A percentile compares a stretch with the other conserved stretches of the same genome.
These are phyloP conservation scores for Cylindrodendrum hubeiense DNA, from an alignment of 2,329 filamentous ascomycete genomes.

Conservation along the genomic window DNA sequence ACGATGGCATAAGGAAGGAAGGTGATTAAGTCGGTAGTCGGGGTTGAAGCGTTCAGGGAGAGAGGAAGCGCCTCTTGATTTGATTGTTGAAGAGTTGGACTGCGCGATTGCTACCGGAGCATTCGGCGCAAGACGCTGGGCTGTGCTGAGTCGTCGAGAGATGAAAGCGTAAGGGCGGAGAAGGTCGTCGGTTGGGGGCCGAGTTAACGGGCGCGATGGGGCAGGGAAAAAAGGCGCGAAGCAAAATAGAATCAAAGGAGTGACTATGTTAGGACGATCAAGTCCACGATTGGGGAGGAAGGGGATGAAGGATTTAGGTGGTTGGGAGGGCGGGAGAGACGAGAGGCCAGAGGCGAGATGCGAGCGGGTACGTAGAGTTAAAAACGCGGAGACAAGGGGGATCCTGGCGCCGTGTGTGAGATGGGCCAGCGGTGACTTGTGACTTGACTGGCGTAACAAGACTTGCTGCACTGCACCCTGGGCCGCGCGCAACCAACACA, in stretches of 20 bases:
- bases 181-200: constrained; percentile 22
- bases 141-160: constrained; percentile 29
- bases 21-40: constrained; percentile 24
- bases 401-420: constrained; percentile 21
- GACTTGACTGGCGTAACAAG: neutral
- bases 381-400: constrained; percentile 40
- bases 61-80: constrained; percentile 29
- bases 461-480: neutral
- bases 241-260: constrained; percentile 38
- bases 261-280: constrained; percentile 36
- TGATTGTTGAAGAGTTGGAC: constrained; percentile 13
- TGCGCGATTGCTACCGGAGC: constrained; percentile 47
- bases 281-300: constrained; percentile 28
- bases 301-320: constrained; percentile 19
- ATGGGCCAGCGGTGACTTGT: neutral
- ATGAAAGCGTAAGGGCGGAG: constrained; percentile 29
- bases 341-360: constrained; percentile 26
- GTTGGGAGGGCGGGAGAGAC: constrained; percentile 30
- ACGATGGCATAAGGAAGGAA: constrained; percentile 75
- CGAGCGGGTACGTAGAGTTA: constrained; percentile 39
- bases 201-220: constrained; percentile 33
- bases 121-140: constrained; percentile 37
- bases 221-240: constrained; percentile 19
- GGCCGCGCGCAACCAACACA: neutral
- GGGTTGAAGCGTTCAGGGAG: constrained; percentile 15